Conservation (phyloP, 2,329 filamentous ascomycete genomes). For the Verticillium klebahnii region DNA sequence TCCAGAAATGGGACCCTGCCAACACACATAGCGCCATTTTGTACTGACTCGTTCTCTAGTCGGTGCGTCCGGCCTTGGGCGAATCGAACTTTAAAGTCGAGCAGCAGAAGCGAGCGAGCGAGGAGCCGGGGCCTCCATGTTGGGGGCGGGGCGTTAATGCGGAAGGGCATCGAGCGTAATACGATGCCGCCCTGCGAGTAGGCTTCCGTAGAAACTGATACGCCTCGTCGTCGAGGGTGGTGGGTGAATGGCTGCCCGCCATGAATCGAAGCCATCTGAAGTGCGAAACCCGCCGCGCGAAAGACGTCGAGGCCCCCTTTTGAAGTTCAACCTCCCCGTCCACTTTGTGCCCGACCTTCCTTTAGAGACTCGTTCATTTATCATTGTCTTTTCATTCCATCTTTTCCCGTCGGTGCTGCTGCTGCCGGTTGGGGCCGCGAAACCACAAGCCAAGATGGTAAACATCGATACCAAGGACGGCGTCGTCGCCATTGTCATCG, state of each 20-base stretch:
- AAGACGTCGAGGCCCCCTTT: neutral
- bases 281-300: neutral
- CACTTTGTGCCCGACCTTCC: neutral
- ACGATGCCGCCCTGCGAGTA: neutral
- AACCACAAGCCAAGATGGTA: neutral
- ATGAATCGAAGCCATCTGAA: neutral
- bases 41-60: neutral
- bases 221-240: neutral
- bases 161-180: neutral
- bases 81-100: neutral
- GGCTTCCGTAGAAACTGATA: neutral
- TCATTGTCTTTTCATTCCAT: neutral
- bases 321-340: neutral
- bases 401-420: neutral
- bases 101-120: neutral
- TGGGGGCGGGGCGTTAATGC: neutral
- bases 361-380: neutral
- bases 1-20: neutral
- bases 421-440: neutral
- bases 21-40: neutral
- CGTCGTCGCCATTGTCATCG: conserved; percentile 5
- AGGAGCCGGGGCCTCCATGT: neutral
- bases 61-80: neutral
- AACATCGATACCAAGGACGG: neutral
- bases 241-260: neutral